phyloP scores from a whole-genome alignment of 305 asterid genomes.

The Fraxinus xanthoxyloides region DNA sequence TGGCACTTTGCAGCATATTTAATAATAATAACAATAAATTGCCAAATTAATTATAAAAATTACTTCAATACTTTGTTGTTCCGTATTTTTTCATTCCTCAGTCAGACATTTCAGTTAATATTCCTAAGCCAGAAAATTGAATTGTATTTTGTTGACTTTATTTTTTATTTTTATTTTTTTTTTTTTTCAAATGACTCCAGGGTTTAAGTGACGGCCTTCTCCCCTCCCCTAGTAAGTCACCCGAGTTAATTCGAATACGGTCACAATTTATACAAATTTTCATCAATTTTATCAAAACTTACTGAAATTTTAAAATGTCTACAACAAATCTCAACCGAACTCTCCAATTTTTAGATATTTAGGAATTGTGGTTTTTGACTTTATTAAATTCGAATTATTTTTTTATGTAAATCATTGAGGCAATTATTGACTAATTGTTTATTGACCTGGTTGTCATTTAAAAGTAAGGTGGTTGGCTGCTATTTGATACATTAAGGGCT shows the following conservation, averaged over 20 bases:
- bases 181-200: too few relatives aligned
- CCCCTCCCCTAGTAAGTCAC: too few relatives aligned
- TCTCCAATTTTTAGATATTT: not conserved
- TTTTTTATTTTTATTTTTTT: too few relatives aligned
- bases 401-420: not conserved
- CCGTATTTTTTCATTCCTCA: not conserved
- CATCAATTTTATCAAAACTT: too few relatives aligned
- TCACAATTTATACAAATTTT: too few relatives aligned
- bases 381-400: too few relatives aligned
- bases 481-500: not conserved
- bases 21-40: not conserved
- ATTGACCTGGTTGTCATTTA: not conserved
- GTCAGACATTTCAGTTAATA: too few relatives aligned
- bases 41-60: not conserved
- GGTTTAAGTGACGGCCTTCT: too few relatives aligned
- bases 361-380: not conserved
- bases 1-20: not conserved
- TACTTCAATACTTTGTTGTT: too few relatives aligned
- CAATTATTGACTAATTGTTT: not conserved
- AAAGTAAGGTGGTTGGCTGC: not conserved
- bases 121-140: not conserved
- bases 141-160: not conserved
- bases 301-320: too few relatives aligned
- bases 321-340: not conserved
- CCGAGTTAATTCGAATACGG: too few relatives aligned